phyloP scores from a whole-genome alignment of 2,329 filamentous ascomycete genomes.

The Fonsecaea pedrosoi region DNA sequence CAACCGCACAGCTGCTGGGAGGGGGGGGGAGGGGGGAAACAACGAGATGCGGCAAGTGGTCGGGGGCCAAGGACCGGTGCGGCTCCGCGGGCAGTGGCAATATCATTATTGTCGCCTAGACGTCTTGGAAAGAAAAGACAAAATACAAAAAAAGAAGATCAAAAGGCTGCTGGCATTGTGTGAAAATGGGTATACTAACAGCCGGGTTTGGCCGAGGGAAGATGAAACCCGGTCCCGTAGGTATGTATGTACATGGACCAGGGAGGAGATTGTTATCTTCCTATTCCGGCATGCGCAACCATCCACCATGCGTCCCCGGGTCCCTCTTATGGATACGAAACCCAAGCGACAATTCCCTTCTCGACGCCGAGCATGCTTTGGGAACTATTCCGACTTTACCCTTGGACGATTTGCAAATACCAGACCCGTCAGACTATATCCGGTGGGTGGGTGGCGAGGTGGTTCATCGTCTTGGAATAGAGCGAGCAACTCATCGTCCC shows the following conservation, averaged over 20 bases:
- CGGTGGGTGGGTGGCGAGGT: not conserved
- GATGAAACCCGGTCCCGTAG: not conserved
- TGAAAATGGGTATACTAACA: slow-evolving; percentile 16
- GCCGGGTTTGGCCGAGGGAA: slow-evolving; percentile 4
- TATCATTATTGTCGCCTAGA: not conserved
- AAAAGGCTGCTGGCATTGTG: not conserved
- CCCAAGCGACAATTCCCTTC: not conserved
- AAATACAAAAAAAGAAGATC: not conserved
- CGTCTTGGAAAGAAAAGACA: not conserved
- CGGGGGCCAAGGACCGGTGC: slow-evolving; percentile 19
- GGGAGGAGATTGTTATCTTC: slow-evolving; percentile 16
- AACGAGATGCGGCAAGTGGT: not conserved
- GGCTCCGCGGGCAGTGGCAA: slow-evolving; percentile 20
- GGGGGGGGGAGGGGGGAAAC: not conserved
- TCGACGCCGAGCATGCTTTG: no score
- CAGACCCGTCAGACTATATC: not conserved
- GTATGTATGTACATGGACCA: not conserved
- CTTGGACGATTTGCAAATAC: not conserved
- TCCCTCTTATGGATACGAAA: not conserved
- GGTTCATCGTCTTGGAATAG: not conserved
- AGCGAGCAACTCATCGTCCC: not conserved
- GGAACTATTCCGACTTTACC: no score
- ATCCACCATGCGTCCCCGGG: not conserved
- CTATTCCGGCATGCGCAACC: slow-evolving; percentile 13
- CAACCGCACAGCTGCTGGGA: not conserved